phyloP scores from a whole-genome alignment of 768 basidiomycete genomes.

The Leucocoprinus sp. region DNA sequence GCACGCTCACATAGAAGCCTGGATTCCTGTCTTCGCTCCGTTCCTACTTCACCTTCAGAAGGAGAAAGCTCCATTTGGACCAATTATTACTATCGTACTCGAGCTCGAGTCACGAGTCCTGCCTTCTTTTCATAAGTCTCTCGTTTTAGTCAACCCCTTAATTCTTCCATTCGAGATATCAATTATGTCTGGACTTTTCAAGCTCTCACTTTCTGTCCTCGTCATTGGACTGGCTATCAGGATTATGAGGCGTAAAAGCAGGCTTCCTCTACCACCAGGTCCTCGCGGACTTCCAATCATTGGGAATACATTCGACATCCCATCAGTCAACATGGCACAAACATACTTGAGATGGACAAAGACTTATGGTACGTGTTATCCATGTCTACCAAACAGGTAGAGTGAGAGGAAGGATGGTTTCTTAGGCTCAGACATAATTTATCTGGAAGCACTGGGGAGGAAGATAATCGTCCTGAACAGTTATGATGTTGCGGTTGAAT shows the following conservation, averaged over 20 bases:
- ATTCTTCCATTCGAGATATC: too few relatives aligned
- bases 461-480: constrained; percentile 30
- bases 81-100: too few relatives aligned
- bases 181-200: not conserved
- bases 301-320: constrained; percentile 21
- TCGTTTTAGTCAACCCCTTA: too few relatives aligned
- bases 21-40: too few relatives aligned
- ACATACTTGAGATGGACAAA: constrained; percentile 19
- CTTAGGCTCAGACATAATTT: constrained; percentile 24
- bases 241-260: not conserved
- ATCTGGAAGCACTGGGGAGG: constrained; percentile 21
- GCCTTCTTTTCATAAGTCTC: too few relatives aligned
- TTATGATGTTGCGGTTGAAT: constrained; percentile 25
- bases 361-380: constrained; percentile 14
- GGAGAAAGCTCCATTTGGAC: too few relatives aligned
- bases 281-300: constrained; percentile 20
- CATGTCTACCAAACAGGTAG: not conserved
- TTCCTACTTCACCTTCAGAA: too few relatives aligned
- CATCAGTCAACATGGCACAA: constrained; percentile 15
- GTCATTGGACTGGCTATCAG: not conserved
- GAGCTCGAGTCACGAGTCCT: too few relatives aligned
- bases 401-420: not conserved
- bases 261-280: constrained; percentile 21
- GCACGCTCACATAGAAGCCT: too few relatives aligned
- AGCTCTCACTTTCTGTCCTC: not conserved